Evolutionary conservation across 495 filamentous ascomycete species (phyloP).

Genomic region (Hypoxylon lenormandii): DNA sequence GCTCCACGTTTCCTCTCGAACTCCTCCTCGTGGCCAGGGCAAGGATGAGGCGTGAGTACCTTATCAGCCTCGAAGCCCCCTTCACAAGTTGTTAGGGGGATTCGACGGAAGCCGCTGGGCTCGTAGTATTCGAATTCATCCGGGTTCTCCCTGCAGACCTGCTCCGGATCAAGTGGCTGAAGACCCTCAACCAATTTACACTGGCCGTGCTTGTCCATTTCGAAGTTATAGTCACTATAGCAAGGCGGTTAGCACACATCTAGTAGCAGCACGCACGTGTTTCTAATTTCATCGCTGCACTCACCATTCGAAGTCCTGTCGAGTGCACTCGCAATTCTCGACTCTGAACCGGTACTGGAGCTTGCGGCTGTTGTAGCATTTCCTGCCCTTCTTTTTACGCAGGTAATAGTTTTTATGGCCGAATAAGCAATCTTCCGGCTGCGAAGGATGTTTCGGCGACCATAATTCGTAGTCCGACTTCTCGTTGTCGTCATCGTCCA

Average conservation of each 20-base stretch:
- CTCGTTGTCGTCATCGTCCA: conserved; percentile 70
- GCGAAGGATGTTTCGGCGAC: conserved; percentile 81
- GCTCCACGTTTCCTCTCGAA: conserved; percentile 78
- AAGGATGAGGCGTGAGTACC: conserved; percentile 66
- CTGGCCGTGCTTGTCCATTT: conserved; percentile 76
- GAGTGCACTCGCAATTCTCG: conserved; percentile 81
- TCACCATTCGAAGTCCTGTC: conserved; percentile 94
- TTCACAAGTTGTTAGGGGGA: conserved; percentile 85
- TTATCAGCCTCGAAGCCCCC: conserved; percentile 79
- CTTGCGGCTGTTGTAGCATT: conserved; percentile 81
- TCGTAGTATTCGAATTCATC: conserved; percentile 78
- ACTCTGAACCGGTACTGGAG: conserved; percentile 74
- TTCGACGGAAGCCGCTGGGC: conserved; percentile 87
- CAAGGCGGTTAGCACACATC: conserved; percentile 17
- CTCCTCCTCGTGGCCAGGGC: conserved; percentile 80
- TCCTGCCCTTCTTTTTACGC: conserved; percentile 77
- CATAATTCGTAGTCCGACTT: conserved; percentile 83
- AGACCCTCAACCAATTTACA: conserved; percentile 81
- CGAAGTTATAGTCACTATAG: conserved; percentile 90
- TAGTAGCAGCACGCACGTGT: not conserved
- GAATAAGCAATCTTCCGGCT: conserved; percentile 85
- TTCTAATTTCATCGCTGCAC: conserved; percentile 37
- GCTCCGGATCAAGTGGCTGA: conserved; percentile 69
- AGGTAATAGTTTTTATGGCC: conserved; percentile 90
- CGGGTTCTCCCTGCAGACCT: conserved; percentile 74